phyloP scores from a whole-genome alignment of 2,329 filamentous ascomycete genomes.

The Epichloe amarillans region DNA sequence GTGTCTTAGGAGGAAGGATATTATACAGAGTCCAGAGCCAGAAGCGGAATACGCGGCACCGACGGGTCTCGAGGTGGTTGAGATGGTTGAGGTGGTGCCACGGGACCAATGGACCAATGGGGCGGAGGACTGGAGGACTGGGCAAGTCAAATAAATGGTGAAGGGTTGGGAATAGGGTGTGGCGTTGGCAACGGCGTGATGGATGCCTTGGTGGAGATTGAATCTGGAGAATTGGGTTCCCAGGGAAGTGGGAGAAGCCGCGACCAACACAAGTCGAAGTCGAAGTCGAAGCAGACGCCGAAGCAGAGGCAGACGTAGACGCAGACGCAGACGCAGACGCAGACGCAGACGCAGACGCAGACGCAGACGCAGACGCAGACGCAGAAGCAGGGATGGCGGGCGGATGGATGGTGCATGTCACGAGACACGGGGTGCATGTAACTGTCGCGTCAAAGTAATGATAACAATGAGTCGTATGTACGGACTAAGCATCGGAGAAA shows the following conservation, averaged over 20 bases:
- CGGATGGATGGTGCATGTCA: no score
- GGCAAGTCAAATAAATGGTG: neutral
- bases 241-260: neutral
- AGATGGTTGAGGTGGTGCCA: neutral
- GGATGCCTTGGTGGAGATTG: no score
- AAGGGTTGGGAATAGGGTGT: neutral
- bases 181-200: neutral
- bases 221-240: no score
- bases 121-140: neutral
- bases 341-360: neutral
- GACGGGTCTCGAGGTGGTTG: neutral
- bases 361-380: no score
- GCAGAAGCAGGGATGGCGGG: neutral
- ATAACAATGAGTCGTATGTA: no score
- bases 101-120: neutral
- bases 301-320: no score
- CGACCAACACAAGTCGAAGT: neutral
- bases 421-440: no score
- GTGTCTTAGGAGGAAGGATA: no score
- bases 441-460: no score
- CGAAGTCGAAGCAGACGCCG: neutral
- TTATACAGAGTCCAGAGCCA: neutral
- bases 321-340: neutral
- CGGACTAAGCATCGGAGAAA: no score
- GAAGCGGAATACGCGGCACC: slow-evolving; percentile 1